phyloP scores from a whole-genome alignment of 768 basidiomycete species.

The Myochromella boudieri region DNA sequence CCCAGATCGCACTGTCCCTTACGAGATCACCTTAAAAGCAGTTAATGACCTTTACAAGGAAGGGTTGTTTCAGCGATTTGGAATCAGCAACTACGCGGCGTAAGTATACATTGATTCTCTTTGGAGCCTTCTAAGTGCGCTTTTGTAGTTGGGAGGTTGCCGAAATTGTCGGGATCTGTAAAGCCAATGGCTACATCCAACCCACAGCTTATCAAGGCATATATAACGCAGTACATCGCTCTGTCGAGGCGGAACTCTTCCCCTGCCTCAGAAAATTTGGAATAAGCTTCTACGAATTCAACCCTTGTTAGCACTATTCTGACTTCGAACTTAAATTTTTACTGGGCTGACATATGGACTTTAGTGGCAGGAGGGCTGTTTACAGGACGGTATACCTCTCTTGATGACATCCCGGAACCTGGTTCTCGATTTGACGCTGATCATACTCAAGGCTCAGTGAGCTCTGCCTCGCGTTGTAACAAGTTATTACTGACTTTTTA shows the following conservation, averaged over 20 bases:
- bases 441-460: constrained; percentile 46
- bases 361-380: constrained; percentile 61
- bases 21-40: constrained; percentile 53
- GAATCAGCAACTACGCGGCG: constrained; percentile 63
- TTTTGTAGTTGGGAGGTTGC: constrained; percentile 56
- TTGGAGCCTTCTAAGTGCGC: not conserved
- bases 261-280: constrained; percentile 60
- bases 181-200: constrained; percentile 49
- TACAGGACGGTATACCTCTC: constrained; percentile 48
- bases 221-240: constrained; percentile 40
- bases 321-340: not conserved
- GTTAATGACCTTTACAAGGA: constrained; percentile 56
- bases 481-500: not conserved
- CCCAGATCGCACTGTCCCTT: constrained; percentile 58
- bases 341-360: not conserved
- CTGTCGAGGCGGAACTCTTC: constrained; percentile 44
- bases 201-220: constrained; percentile 57
- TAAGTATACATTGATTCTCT: constrained; percentile 21
- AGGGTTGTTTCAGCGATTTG: constrained; percentile 61
- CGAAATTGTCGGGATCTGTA: constrained; percentile 58
- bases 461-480: not conserved
- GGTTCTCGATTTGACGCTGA: constrained; percentile 59
- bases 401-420: constrained; percentile 39
- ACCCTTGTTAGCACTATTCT: constrained; percentile 40
- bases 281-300: constrained; percentile 56